Percentiles rank a stretch among this genome's conserved stretches.
These are phyloP conservation scores for Vinca major DNA, from an alignment of 305 asterid species.

Conservation along the genomic window DNA sequence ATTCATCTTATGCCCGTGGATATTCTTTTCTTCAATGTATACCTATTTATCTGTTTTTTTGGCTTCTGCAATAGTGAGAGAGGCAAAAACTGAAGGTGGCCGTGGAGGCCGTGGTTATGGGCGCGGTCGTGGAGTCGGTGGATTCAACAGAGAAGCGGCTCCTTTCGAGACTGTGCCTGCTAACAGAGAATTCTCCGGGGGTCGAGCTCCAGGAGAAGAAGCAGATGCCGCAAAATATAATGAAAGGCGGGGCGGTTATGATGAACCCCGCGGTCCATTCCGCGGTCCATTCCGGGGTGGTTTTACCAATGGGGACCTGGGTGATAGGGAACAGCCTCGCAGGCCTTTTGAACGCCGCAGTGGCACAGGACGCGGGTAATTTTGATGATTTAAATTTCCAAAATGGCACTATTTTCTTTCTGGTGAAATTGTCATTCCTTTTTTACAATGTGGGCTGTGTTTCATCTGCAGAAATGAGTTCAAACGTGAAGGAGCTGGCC, in stretches of 20 bases:
- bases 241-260: slow-evolving; percentile 72
- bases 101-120: slow-evolving; percentile 35
- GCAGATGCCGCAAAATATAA: slow-evolving; percentile 37
- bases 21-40: neutral
- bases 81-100: slow-evolving; percentile 46
- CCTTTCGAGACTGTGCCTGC: slow-evolving; percentile 37
- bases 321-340: slow-evolving; percentile 62
- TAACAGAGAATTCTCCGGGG: slow-evolving; percentile 41
- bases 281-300: slow-evolving; percentile 37
- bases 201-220: slow-evolving; percentile 36
- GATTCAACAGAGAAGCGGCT: slow-evolving; percentile 45
- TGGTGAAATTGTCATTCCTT: neutral
- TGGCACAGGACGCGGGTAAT: slow-evolving; percentile 78
- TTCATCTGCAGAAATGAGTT: slow-evolving; percentile 42
- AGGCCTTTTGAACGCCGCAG: slow-evolving; percentile 60
- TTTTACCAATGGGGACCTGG: slow-evolving; percentile 55
- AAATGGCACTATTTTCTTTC: neutral
- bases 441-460: neutral
- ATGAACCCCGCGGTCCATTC: slow-evolving; percentile 45
- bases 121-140: slow-evolving; percentile 54
- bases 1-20: neutral
- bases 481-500: slow-evolving; percentile 73
- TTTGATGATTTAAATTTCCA: slow-evolving; percentile 1
- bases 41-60: neutral
- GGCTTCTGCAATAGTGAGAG: slow-evolving; percentile 37